phyloP scores from a whole-genome alignment of 2,329 filamentous ascomycete species.

The Colletotrichum siamense region DNA sequence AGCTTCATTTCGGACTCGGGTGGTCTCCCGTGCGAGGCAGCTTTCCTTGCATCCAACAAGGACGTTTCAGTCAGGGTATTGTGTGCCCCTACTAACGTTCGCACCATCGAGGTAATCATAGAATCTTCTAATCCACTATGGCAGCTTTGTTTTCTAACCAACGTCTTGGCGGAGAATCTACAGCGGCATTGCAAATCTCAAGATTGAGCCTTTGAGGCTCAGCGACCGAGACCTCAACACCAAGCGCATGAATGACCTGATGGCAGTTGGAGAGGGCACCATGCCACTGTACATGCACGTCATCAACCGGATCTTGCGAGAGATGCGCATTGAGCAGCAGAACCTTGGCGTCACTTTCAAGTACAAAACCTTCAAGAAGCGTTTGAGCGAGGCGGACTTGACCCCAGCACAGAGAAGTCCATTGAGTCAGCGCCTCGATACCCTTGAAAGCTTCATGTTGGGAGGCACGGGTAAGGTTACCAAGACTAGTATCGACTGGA shows the following conservation, averaged over 20 bases:
- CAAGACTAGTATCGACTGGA: slow-evolving; percentile 29
- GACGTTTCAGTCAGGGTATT: slow-evolving; percentile 56
- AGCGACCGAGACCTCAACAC: slow-evolving; percentile 60
- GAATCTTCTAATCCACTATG: neutral
- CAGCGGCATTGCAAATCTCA: slow-evolving; percentile 43
- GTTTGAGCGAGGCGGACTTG: slow-evolving; percentile 43
- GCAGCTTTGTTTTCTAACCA: neutral
- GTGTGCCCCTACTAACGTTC: slow-evolving; percentile 58
- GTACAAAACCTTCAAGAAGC: slow-evolving; percentile 52
- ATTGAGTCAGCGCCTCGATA: slow-evolving; percentile 63
- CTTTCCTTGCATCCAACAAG: slow-evolving; percentile 52
- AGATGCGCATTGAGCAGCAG: slow-evolving; percentile 56
- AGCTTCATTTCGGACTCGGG: slow-evolving; percentile 53
- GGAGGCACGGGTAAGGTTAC: neutral
- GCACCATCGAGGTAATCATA: slow-evolving; percentile 30
- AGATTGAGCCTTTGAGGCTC: slow-evolving; percentile 55
- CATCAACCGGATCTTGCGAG: slow-evolving; percentile 59
- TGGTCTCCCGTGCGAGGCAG: slow-evolving; percentile 64
- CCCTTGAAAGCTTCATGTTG: slow-evolving; percentile 68
- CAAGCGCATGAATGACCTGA: slow-evolving; percentile 62
- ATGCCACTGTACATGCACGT: slow-evolving; percentile 65
- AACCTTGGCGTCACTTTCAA: slow-evolving; percentile 42
- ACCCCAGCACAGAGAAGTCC: slow-evolving; percentile 55
- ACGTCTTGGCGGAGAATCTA: slow-evolving; percentile 42
- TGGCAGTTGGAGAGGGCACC: slow-evolving; percentile 53